phyloP scores from a whole-genome alignment of 306 rosid genomes.

The Prunus davidiana region DNA sequence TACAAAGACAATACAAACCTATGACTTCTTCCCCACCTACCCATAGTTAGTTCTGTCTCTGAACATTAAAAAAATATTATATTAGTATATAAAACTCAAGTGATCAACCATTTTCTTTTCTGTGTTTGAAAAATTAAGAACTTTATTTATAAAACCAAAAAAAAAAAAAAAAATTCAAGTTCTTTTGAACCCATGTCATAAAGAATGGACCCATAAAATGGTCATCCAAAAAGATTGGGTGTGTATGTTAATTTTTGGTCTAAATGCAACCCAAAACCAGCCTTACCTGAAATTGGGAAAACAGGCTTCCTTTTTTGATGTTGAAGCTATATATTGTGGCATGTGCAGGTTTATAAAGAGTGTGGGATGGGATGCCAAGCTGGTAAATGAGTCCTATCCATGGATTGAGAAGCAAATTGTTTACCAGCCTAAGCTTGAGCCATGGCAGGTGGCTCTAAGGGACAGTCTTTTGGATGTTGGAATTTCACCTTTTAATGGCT shows the following conservation, averaged over 20 bases:
- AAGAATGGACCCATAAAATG: too few relatives aligned
- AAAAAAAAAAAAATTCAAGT: too few relatives aligned
- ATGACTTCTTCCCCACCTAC: too few relatives aligned
- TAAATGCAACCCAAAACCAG: not conserved
- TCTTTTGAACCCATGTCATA: too few relatives aligned
- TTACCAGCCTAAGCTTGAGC: slow-evolving; percentile 55
- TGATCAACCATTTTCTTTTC: too few relatives aligned
- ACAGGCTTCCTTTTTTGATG: not conserved
- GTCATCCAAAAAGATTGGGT: not conserved
- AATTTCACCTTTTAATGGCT: slow-evolving; percentile 81
- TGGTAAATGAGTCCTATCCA: slow-evolving; percentile 74
- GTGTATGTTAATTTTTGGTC: too few relatives aligned
- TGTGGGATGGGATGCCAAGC: slow-evolving; percentile 66
- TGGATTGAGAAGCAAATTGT: slow-evolving; percentile 91
- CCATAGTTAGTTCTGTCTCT: too few relatives aligned
- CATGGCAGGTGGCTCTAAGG: slow-evolving; percentile 63
- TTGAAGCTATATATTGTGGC: slow-evolving; percentile 4
- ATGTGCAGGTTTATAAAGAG: slow-evolving; percentile 64
- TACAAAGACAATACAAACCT: too few relatives aligned
- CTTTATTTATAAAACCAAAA: too few relatives aligned
- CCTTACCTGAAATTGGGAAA: not conserved
- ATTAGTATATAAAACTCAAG: too few relatives aligned
- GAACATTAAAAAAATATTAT: too few relatives aligned
- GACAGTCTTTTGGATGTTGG: slow-evolving; percentile 77
- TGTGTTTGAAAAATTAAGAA: not conserved